Evolutionary conservation across 371 early-diverging fungal species (phyloP).

Genomic region (Mortierella sp.): DNA sequence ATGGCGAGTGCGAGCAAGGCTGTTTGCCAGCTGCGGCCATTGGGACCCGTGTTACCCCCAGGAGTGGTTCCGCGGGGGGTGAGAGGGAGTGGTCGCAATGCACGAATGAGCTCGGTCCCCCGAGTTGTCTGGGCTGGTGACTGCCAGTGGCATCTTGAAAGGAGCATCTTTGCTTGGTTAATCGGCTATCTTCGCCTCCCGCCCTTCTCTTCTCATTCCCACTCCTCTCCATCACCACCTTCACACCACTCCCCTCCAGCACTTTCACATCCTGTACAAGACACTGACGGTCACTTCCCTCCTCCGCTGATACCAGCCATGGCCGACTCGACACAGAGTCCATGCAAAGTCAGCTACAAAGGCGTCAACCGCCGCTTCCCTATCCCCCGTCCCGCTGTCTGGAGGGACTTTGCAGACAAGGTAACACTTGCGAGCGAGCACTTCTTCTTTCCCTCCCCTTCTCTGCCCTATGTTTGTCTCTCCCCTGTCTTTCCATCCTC

Average conservation of each 20-base stretch:
- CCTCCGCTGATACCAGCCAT: neutral
- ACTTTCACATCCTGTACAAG: neutral
- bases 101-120: no score
- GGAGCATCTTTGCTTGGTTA: no score
- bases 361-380: constrained; percentile 44
- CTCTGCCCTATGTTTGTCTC: neutral
- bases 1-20: no score
- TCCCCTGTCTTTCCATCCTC: neutral
- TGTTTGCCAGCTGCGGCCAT: no score
- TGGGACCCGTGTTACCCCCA: no score
- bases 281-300: neutral
- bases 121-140: no score
- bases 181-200: neutral
- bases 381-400: constrained; percentile 28
- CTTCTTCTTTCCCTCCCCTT: neutral
- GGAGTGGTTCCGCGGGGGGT: no score
- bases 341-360: constrained; percentile 45
- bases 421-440: constrained; percentile 1
- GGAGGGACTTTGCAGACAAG: constrained; percentile 46
- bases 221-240: neutral
- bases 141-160: no score
- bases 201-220: neutral
- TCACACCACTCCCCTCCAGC: neutral
- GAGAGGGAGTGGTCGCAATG: no score
- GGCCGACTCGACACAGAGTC: constrained; percentile 34